Percentiles rank a stretch among this genome's conserved stretches.
These are phyloP conservation scores for Diaporthe capsici DNA, from an alignment of 2,329 filamentous ascomycete genomes.

Conservation along the genomic window DNA sequence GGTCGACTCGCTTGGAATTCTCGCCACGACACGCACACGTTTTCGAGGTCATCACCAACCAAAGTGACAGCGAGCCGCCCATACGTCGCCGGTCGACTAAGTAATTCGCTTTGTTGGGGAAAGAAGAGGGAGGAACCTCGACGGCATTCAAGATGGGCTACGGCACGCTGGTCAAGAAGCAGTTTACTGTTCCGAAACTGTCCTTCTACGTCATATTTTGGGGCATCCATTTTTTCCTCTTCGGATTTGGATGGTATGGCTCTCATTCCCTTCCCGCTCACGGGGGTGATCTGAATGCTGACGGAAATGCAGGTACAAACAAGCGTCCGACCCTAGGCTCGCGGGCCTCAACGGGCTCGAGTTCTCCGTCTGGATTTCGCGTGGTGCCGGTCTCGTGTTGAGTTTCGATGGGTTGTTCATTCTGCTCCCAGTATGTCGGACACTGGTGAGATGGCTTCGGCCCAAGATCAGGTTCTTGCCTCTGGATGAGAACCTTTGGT, in stretches of 20 bases:
- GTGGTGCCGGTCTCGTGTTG: conserved; percentile 90
- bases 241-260: conserved; percentile 86
- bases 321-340: conserved; percentile 76
- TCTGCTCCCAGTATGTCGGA: conserved; percentile 93
- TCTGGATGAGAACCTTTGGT: conserved; percentile 97
- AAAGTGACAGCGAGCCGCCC: conserved; percentile 43
- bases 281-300: conserved; percentile 41
- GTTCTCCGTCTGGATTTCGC: conserved; percentile 96
- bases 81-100: conserved; percentile 70
- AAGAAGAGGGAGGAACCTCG: conserved; percentile 47
- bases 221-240: conserved; percentile 82
- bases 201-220: conserved; percentile 87
- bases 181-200: conserved; percentile 79
- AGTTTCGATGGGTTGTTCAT: conserved; percentile 90
- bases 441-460: conserved; percentile 84
- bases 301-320: conserved; percentile 77
- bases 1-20: conserved; percentile 15
- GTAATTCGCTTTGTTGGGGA: conserved; percentile 50
- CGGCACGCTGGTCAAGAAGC: conserved; percentile 66
- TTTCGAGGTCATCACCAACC: conserved; percentile 40
- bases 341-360: conserved; percentile 83
- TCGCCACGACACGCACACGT: conserved; percentile 38
- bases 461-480: conserved; percentile 91
- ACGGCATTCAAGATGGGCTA: conserved; percentile 56
- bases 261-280: too few relatives aligned